Base-by-base conservation (phyloP, 257 asterid species). In the Paraleonurus japonicus region DNA sequence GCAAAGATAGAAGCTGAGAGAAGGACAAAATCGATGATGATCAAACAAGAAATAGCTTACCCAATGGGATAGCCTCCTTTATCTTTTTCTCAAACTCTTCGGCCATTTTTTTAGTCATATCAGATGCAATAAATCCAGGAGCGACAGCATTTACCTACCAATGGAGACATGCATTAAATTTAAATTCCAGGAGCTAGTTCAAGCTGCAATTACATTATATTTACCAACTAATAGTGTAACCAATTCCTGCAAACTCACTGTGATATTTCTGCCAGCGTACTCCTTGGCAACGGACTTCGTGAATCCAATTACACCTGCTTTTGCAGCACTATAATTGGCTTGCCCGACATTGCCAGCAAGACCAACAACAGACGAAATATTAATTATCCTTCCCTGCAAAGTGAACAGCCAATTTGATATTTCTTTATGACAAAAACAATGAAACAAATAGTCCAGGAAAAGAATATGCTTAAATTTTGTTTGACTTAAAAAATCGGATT, bases 251-350 rank as follows among this genome's bases (percentile, higher is more conserved):
- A 72, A 54, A 79, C 95, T 76, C 70, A 93, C 96, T 59, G 82
- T 86, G 35, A 90, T 85, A 62, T 90, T 89, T 85, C 96, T 80
- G 86, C 98, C 86, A 55, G 99, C 76, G 47, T 91, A 94, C 77
- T 94, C 99, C 81, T 88, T 94, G 28, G 99, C 97, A 63, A 94
- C 96, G n/a, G 87, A 41, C 81, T 94, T 94, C 13, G 96, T 94
- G 71, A 94, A 81, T 65, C 99, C 99, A 79, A 91, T 91, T 17
- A 94, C 96, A 55, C 98, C 98, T 13, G 98, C 99, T 85, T 94
- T 91, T 79, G 98, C 96, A 53, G 99, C 98, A 70, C 96, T 85
- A 51, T 94, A 94, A 76, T 94, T 94, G 75, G 96, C 95, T 87
- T 94, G 98, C 68, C 99, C 98, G 51, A 80, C 80, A 80, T 94